These are phyloP conservation scores for Nitzschia putrida DNA, from an alignment of 108 stramenopile species.

Conservation along the genomic window DNA sequence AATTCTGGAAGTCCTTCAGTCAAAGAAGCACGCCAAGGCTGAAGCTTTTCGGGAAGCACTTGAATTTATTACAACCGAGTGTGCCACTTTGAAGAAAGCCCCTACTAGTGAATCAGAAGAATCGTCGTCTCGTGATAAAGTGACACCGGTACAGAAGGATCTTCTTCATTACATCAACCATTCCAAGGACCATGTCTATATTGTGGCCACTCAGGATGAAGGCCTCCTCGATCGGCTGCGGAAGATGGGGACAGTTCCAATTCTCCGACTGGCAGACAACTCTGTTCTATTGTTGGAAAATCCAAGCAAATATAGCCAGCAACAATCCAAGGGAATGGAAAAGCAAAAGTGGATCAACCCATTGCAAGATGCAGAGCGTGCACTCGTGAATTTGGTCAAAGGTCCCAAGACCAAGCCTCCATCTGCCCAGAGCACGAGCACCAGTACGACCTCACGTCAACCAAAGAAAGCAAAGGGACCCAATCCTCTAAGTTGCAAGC, in stretches of 20 bases:
- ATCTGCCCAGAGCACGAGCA: not conserved
- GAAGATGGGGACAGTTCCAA: conserved; percentile 49
- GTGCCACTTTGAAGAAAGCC: conserved; percentile 16
- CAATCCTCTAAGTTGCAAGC: conserved; percentile 81
- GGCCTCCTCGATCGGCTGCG: conserved; percentile 57
- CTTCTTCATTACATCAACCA: conserved; percentile 4
- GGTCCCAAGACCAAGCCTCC: not conserved
- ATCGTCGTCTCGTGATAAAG: not conserved
- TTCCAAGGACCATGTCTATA: conserved; percentile 37
- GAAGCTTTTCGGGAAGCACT: conserved; percentile 37
- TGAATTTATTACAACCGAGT: conserved; percentile 31
- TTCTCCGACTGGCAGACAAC: conserved; percentile 63
- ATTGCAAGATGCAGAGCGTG: conserved; percentile 57
- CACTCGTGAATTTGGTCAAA: conserved; percentile 51
- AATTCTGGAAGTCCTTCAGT: conserved; percentile 16
- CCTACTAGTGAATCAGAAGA: not conserved
- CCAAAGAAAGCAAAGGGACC: conserved; percentile 71
- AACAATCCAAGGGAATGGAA: conserved; percentile 48
- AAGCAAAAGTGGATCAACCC: conserved; percentile 56
- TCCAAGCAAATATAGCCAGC: conserved; percentile 63
- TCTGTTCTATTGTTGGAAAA: conserved; percentile 77
- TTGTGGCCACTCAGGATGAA: conserved; percentile 84
- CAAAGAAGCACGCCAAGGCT: conserved; percentile 25
- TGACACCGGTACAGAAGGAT: conserved; percentile 37
- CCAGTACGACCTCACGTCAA: conserved; percentile 18